Conservation (phyloP, 106 monocot species). For the Platanthera zijinensis region DNA sequence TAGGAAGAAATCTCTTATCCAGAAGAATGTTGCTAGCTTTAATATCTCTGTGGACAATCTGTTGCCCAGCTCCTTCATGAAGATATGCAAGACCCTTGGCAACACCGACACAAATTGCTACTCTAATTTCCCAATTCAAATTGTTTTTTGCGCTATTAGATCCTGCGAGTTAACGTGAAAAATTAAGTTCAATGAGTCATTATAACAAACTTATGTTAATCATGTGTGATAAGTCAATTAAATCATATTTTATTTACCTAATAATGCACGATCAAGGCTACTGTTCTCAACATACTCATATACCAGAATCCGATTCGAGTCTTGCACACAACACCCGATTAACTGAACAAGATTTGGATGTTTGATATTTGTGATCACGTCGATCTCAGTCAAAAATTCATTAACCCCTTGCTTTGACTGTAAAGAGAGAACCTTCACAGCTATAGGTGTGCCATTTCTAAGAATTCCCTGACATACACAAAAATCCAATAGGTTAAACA, state of each 20-base stretch:
- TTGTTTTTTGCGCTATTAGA: constrained; percentile 6
- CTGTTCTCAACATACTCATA: constrained; percentile 38
- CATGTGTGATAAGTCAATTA: background rate
- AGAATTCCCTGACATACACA: constrained; percentile 24
- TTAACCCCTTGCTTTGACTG: constrained; percentile 39
- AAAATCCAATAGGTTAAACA: background rate
- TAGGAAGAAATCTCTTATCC: constrained; percentile 16
- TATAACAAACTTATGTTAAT: background rate
- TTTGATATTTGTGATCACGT: constrained; percentile 30
- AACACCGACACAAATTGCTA: constrained; percentile 17
- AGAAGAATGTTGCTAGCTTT: constrained; percentile 38
- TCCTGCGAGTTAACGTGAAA: constrained; percentile 15
- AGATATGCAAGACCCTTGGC: constrained; percentile 24
- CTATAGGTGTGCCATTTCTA: constrained; percentile 23
- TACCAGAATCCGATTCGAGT: constrained; percentile 23
- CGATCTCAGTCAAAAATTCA: constrained; percentile 48
- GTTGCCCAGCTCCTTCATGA: constrained; percentile 22
- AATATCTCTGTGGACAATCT: constrained; percentile 29
- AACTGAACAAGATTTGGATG: constrained; percentile 46
- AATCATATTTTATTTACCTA: constrained; percentile 7
- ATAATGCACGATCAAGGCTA: constrained; percentile 27
- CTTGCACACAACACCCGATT: constrained; percentile 39
- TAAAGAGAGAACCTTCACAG: constrained; percentile 41
- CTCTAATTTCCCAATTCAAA: constrained; percentile 18
- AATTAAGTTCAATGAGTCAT: background rate